phyloP scores from a whole-genome alignment of 2,329 filamentous ascomycete genomes.

The Xylaria arbuscula region DNA sequence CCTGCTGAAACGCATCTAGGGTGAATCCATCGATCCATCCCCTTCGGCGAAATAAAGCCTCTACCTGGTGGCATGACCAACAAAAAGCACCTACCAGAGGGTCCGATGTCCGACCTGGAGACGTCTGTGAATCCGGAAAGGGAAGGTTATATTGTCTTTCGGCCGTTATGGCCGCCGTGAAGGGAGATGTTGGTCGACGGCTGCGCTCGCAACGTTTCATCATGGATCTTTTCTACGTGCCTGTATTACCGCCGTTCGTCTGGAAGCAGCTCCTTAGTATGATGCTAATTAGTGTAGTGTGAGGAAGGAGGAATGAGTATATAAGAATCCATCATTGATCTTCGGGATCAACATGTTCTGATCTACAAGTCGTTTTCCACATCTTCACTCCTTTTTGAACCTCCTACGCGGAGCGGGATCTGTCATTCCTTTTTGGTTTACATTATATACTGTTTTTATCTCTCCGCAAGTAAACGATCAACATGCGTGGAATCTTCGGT shows the following conservation, averaged over 20 bases:
- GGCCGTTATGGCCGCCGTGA: background rate
- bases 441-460: background rate
- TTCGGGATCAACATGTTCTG: background rate
- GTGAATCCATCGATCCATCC: constrained; percentile 7
- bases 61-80: constrained; percentile 31
- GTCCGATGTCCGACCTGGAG: background rate
- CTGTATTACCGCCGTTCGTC: background rate
- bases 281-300: too few relatives aligned
- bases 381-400: background rate
- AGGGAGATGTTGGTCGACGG: too few relatives aligned
- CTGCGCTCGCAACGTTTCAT: constrained; percentile 32
- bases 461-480: constrained; percentile 9
- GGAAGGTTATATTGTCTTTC: constrained; percentile 36
- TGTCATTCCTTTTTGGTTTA: background rate
- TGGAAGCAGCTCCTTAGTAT: background rate
- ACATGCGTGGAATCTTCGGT: constrained; percentile 34
- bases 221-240: background rate
- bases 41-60: constrained; percentile 36
- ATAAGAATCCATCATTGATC: constrained; percentile 20
- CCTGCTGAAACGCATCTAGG: constrained; percentile 19
- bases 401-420: background rate
- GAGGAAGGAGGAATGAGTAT: constrained; percentile 5
- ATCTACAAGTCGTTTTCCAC: constrained; percentile 10
- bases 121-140: constrained; percentile 26
- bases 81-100: constrained; percentile 8